Conservation (phyloP, 1,284 basidiomycete species). For the Pisolithus thermaeus region DNA sequence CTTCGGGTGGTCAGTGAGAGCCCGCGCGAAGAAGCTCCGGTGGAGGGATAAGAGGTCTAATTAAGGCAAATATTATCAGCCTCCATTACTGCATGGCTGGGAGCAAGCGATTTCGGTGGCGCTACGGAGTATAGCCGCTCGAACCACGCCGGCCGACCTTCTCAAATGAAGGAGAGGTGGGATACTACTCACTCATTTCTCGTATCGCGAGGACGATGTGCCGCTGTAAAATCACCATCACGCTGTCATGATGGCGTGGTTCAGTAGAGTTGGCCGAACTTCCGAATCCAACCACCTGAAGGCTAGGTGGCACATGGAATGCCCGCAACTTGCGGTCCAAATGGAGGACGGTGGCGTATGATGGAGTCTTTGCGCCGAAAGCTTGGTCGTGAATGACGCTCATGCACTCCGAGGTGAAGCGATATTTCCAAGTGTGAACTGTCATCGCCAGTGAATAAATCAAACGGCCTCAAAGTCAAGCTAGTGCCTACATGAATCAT, state of each 20-base stretch:
- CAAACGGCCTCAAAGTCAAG: not conserved
- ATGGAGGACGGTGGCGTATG: constrained; percentile 68
- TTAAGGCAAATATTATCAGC: constrained; percentile 14
- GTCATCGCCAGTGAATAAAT: not conserved
- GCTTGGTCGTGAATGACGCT: constrained; percentile 73
- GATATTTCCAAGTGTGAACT: constrained; percentile 78
- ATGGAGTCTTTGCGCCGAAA: constrained; percentile 70
- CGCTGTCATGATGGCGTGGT: constrained; percentile 42
- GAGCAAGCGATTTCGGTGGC: not conserved
- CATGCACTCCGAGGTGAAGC: constrained; percentile 74
- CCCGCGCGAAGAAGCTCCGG: constrained; percentile 74
- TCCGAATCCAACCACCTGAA: constrained; percentile 76
- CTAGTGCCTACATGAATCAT: constrained; percentile 53
- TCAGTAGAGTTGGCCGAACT: constrained; percentile 46
- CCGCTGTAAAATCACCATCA: constrained; percentile 61
- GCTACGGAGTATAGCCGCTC: constrained; percentile 1
- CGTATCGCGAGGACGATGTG: constrained; percentile 70
- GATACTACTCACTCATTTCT: constrained; percentile 58
- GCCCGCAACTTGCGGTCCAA: constrained; percentile 71
- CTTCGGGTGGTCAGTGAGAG: constrained; percentile 72
- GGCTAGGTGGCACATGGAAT: constrained; percentile 63
- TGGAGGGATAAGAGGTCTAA: constrained; percentile 71
- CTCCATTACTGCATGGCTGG: not conserved
- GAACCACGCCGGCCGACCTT: not conserved
- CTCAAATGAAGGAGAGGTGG: not conserved